phyloP scores from a whole-genome alignment of 352 stramenopile species.

The Plasmopara viticola region DNA sequence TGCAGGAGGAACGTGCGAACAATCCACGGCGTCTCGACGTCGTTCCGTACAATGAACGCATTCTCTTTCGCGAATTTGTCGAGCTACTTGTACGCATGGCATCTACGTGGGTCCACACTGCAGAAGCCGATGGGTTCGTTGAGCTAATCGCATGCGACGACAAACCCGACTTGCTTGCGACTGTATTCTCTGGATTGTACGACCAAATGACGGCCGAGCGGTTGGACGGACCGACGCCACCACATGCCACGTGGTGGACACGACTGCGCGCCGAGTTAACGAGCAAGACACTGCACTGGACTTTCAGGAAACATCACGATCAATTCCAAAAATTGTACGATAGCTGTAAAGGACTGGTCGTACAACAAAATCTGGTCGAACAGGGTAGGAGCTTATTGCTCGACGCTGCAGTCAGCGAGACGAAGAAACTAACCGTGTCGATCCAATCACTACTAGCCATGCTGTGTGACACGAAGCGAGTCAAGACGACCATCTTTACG shows the following conservation, averaged over 20 bases:
- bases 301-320: conserved; percentile 37
- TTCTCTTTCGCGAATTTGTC: conserved; percentile 60
- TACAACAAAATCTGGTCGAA: conserved; percentile 5
- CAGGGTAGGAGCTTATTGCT: background rate
- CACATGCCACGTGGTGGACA: conserved; percentile 16
- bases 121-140: conserved; percentile 8
- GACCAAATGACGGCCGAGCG: conserved; percentile 34
- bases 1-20: conserved; percentile 7
- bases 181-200: conserved; percentile 40
- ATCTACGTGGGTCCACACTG: conserved; percentile 20
- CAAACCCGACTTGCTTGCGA: conserved; percentile 20
- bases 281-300: conserved; percentile 31
- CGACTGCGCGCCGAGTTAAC: conserved; percentile 28
- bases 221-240: conserved; percentile 15
- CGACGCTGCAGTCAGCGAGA: too few relatives aligned
- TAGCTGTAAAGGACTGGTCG: conserved; percentile 12
- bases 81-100: conserved; percentile 58
- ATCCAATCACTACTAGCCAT: conserved; percentile 27
- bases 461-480: conserved; percentile 11
- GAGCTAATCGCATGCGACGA: conserved; percentile 6
- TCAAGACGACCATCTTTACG: conserved; percentile 17
- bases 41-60: conserved; percentile 30
- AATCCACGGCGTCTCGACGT: conserved; percentile 24
- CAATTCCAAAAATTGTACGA: conserved; percentile 29
- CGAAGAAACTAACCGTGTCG: conserved; percentile 6